These are phyloP conservation scores for Rhizophora mangle DNA, from an alignment of 345 rosid species.

Conservation along the genomic window DNA sequence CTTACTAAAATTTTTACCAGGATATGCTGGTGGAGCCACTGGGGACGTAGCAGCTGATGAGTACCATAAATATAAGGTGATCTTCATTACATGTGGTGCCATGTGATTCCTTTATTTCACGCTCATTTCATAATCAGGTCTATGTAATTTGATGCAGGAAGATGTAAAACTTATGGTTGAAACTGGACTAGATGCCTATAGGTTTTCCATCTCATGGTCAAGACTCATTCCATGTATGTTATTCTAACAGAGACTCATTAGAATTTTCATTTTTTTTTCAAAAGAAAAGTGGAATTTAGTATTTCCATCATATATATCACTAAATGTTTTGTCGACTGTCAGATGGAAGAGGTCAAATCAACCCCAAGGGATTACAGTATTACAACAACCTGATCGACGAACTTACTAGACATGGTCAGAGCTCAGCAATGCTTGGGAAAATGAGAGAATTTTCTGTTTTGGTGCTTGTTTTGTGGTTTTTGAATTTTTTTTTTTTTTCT, in stretches of 20 bases:
- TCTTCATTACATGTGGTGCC: not conserved
- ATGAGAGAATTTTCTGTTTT: not conserved
- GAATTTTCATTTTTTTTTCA: too few species aligned
- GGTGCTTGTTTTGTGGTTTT: not conserved
- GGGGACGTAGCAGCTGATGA: constrained; percentile 52
- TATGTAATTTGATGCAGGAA: constrained; percentile 40
- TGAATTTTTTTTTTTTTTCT: too few species aligned
- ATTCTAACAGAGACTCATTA: not conserved
- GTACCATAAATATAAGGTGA: constrained; percentile 67
- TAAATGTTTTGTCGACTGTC: constrained; percentile 1
- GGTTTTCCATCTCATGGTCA: constrained; percentile 79
- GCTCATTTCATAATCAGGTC: too few species aligned
- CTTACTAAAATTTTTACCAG: constrained; percentile 21
- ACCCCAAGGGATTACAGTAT: constrained; percentile 50
- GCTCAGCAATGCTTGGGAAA: not conserved
- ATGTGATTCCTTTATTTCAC: too few species aligned
- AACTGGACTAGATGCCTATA: constrained; percentile 61
- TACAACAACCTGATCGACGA: constrained; percentile 60
- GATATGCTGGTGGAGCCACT: constrained; percentile 30
- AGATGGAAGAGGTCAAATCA: constrained; percentile 62
- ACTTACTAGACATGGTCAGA: constrained; percentile 41
- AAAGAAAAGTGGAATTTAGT: too few species aligned
- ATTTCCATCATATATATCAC: too few species aligned
- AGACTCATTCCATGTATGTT: constrained; percentile 66
- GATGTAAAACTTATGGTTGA: constrained; percentile 75